phyloP scores from a whole-genome alignment of 2,329 filamentous ascomycete species.

The Colletotrichum sp. region DNA sequence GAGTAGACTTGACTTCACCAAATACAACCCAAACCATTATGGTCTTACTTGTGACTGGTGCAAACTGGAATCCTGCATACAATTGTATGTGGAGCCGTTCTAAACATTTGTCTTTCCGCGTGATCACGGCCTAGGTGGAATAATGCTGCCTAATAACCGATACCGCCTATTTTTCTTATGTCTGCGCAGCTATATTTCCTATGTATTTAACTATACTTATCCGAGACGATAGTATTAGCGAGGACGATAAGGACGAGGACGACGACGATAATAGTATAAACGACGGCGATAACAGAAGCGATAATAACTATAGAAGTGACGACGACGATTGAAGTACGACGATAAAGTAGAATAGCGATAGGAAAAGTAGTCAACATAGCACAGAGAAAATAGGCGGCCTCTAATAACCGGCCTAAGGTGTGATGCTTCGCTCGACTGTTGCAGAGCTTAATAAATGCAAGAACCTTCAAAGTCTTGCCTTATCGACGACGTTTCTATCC shows the following conservation, averaged over 20 bases:
- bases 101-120: neutral
- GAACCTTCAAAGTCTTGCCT: constrained; percentile 30
- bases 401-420: neutral
- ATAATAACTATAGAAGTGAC: no score
- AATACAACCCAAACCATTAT: neutral
- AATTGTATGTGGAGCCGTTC: neutral
- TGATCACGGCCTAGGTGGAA: neutral
- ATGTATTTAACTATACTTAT: no score
- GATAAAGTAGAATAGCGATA: no score
- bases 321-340: no score
- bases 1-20: neutral
- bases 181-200: no score
- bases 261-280: no score
- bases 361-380: no score
- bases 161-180: no score
- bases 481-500: constrained; percentile 29
- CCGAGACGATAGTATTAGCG: no score
- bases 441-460: neutral
- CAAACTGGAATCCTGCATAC: neutral
- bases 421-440: neutral
- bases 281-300: no score
- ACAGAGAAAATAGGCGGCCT: no score
- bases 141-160: neutral
- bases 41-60: neutral
- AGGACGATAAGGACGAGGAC: no score